Evolutionary conservation across 2,329 filamentous ascomycete genomes (phyloP), one percentile per base, ranked within the genome.

Genomic region (Cladobotryum mycophilum): DNA sequence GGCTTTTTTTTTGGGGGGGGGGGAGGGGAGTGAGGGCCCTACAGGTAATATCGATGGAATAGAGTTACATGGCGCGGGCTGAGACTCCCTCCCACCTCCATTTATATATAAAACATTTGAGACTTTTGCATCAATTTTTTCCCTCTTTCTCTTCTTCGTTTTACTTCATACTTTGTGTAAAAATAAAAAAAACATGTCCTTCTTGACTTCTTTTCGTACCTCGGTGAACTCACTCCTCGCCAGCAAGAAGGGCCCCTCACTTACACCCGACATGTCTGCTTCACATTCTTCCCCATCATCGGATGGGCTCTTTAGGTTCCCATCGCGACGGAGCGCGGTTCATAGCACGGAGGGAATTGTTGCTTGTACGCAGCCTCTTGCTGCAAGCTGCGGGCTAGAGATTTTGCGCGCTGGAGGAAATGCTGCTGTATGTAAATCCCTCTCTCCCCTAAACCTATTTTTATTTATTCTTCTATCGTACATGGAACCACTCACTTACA

Each of bases 301-400:
- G 6, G 25, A 30, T 30, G 25, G 25, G 25, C 84, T 88, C 61
- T 72, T 76, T 54, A 78, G 80, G 55, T 92, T 89, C 64, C 69
- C 88, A 9, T 95, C 89, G 60, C 82, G 92, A 37, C 78, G 93
- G 55, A 96, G 92, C 60, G 90, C 95, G 12, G 89, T 97, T 12
- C 91, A 97, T 67, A 96, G 89, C 67, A 91, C 88, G 5, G 86
- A 91, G 62, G 92, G 90, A 42, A 96, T 97, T 52, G 88, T 97
- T 44, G 81, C 91, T 11, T 95, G 87, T 65, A 88, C 89, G 1
- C 92, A 97, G 67, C 90, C 93, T 13, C 75, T 97, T 49, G 93
- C 93, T 5, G 86, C 88, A 20, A 88, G 88, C 69, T 95, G 90
- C 53, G 93, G 93, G 18, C 80, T 96, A 47, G 83, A 87, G 51